Conservation (phyloP, 2,329 filamentous ascomycete genomes). For the Thermoascus crustaceus region DNA sequence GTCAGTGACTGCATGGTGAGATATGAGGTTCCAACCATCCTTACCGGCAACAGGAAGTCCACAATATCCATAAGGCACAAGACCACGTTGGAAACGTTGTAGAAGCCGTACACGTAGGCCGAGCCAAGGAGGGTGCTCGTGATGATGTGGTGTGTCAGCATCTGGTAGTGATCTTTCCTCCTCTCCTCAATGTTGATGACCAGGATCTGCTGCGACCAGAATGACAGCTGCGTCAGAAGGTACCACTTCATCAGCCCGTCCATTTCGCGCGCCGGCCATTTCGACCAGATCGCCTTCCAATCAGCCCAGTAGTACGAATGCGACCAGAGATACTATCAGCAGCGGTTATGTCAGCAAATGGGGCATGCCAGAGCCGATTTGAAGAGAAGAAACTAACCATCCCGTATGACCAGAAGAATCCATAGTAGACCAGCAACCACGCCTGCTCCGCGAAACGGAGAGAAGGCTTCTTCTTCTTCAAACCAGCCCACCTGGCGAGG, state of each 20-base stretch:
- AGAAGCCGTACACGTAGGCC: constrained; percentile 81
- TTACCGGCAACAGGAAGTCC: constrained; percentile 77
- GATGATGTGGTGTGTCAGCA: constrained; percentile 90
- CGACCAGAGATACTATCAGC: constrained; percentile 64
- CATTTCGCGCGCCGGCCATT: constrained; percentile 74
- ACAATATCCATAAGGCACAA: constrained; percentile 90
- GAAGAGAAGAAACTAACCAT: constrained; percentile 51
- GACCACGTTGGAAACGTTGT: constrained; percentile 79
- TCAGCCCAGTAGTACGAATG: constrained; percentile 72
- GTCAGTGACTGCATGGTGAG: constrained; percentile 5
- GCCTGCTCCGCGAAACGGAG: constrained; percentile 89
- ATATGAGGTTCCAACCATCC: constrained; percentile 26
- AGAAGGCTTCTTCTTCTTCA: constrained; percentile 74
- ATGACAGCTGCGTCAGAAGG: constrained; percentile 80
- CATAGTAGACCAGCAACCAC: constrained; percentile 81
- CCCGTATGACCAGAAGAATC: constrained; percentile 72
- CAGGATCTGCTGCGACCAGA: constrained; percentile 89
- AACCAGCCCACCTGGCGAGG: constrained; percentile 62
- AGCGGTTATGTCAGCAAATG: neutral
- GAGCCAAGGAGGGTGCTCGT: constrained; percentile 72
- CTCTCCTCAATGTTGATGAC: constrained; percentile 92
- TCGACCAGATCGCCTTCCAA: constrained; percentile 68
- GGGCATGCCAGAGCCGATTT: constrained; percentile 5
- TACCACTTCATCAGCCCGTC: constrained; percentile 74
- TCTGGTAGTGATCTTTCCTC: constrained; percentile 91